These are phyloP conservation scores for Funneliformis mosseae DNA, from an alignment of 192 early-diverging fungal species.

Conservation along the genomic window DNA sequence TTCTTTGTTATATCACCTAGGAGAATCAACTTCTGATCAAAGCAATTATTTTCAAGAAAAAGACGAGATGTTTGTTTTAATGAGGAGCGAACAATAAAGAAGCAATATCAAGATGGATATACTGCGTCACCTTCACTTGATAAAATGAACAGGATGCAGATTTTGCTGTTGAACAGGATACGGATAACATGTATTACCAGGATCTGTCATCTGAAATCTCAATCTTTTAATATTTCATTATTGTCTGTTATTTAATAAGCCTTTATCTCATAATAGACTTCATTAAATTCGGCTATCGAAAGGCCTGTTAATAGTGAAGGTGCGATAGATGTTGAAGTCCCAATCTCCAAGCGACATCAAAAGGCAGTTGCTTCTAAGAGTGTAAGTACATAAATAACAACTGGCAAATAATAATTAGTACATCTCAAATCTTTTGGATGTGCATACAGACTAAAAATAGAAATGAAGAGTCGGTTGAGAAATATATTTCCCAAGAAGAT, in stretches of 20 bases:
- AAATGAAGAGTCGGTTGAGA: background rate
- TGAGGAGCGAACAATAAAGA: slow-evolving; percentile 31
- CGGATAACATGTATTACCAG: slow-evolving; percentile 34
- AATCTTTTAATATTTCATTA: slow-evolving; percentile 34
- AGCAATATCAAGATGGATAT: slow-evolving; percentile 28
- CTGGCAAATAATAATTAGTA: too few relatives aligned
- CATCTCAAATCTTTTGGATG: too few relatives aligned
- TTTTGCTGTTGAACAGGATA: slow-evolving; percentile 26
- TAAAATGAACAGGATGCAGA: slow-evolving; percentile 33
- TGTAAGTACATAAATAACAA: too few relatives aligned
- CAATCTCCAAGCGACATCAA: too few relatives aligned
- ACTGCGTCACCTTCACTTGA: slow-evolving; percentile 25
- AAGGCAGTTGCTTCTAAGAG: too few relatives aligned
- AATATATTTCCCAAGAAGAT: background rate
- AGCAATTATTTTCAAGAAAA: slow-evolving; percentile 18
- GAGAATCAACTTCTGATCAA: slow-evolving; percentile 21
- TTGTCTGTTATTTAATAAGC: slow-evolving; percentile 36
- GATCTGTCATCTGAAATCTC: slow-evolving; percentile 33
- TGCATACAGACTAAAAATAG: too few relatives aligned
- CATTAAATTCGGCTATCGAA: slow-evolving; percentile 34
- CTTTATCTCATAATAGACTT: slow-evolving; percentile 32
- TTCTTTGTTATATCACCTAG: slow-evolving; percentile 27
- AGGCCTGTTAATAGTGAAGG: slow-evolving; percentile 24
- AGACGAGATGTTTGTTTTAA: slow-evolving; percentile 18
- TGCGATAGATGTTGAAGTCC: slow-evolving; percentile 13